These are phyloP conservation scores for Meyerozyma elateridarum DNA, from an alignment of 1,139 yeast species.

Conservation along the genomic window DNA sequence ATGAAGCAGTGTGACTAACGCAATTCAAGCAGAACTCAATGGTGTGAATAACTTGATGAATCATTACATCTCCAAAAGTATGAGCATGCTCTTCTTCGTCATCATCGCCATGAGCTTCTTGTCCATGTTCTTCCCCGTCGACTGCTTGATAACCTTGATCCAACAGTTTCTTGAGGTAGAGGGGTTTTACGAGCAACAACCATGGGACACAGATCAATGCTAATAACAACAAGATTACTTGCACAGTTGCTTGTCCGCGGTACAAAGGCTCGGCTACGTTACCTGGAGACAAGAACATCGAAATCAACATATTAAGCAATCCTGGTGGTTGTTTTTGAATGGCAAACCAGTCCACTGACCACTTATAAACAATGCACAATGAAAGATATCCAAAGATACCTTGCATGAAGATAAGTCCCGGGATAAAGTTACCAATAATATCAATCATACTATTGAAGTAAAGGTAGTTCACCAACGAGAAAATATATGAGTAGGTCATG, in stretches of 20 bases:
- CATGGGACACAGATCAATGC: slow-evolving; percentile 78
- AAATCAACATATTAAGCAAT: slow-evolving; percentile 72
- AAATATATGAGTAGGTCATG: slow-evolving; percentile 69
- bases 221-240: slow-evolving; percentile 50
- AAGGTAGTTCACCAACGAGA: slow-evolving; percentile 62
- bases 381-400: slow-evolving; percentile 77
- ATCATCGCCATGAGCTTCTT: slow-evolving; percentile 39
- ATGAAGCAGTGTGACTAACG: slow-evolving; percentile 77
- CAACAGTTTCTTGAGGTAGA: slow-evolving; percentile 35
- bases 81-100: slow-evolving; percentile 52
- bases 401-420: slow-evolving; percentile 79
- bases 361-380: slow-evolving; percentile 67
- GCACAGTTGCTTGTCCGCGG: slow-evolving; percentile 58
- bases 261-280: slow-evolving; percentile 62
- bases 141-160: slow-evolving; percentile 21
- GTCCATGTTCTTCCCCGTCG: slow-evolving; percentile 22
- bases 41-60: slow-evolving; percentile 76
- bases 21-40: slow-evolving; percentile 76
- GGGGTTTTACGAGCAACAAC: slow-evolving; percentile 64
- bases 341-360: slow-evolving; percentile 76
- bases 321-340: slow-evolving; percentile 72
- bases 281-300: slow-evolving; percentile 80
- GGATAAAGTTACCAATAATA: slow-evolving; percentile 71
- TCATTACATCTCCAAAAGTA: slow-evolving; percentile 70
- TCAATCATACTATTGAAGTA: slow-evolving; percentile 59